Conservation (phyloP, 805 yeast genomes). For the Ogataea parapolymorpha region DNA sequence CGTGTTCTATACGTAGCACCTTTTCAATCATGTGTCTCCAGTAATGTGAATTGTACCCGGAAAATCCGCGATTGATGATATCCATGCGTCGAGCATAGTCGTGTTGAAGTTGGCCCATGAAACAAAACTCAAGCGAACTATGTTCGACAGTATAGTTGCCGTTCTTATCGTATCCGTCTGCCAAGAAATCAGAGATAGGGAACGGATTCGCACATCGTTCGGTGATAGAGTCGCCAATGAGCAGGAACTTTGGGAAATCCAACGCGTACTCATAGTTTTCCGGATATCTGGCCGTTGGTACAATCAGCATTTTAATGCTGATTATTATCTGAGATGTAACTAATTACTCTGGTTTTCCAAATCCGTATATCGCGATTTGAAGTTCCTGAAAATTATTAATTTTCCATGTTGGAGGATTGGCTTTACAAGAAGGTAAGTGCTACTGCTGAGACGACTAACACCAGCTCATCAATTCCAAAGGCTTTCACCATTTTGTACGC, state of each 20-base stretch:
- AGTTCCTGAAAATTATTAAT: background rate
- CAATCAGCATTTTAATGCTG: background rate
- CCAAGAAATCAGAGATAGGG: constrained; percentile 19
- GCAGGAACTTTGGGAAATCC: constrained; percentile 20
- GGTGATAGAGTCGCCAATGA: constrained; percentile 33
- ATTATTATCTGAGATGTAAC: no score
- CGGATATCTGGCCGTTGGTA: constrained; percentile 16
- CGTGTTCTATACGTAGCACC: constrained; percentile 47
- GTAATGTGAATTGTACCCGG: constrained; percentile 70
- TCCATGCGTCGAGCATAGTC: constrained; percentile 59
- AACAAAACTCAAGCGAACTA: constrained; percentile 14
- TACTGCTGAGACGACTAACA: background rate
- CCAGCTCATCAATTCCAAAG: constrained; percentile 50
- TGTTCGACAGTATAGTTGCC: background rate
- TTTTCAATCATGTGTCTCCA: constrained; percentile 48
- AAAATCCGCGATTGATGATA: constrained; percentile 65
- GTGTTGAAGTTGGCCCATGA: constrained; percentile 24
- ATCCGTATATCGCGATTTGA: background rate
- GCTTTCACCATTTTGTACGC: constrained; percentile 62
- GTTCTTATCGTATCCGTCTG: constrained; percentile 17
- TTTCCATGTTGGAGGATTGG: constrained; percentile 43
- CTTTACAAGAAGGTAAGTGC: constrained; percentile 33
- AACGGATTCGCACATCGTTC: constrained; percentile 24
- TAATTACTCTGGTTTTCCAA: background rate
- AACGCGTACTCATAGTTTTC: constrained; percentile 19